Base-by-base conservation (phyloP, 805 yeast species). In the Cyberlindnera misumaiensis region DNA sequence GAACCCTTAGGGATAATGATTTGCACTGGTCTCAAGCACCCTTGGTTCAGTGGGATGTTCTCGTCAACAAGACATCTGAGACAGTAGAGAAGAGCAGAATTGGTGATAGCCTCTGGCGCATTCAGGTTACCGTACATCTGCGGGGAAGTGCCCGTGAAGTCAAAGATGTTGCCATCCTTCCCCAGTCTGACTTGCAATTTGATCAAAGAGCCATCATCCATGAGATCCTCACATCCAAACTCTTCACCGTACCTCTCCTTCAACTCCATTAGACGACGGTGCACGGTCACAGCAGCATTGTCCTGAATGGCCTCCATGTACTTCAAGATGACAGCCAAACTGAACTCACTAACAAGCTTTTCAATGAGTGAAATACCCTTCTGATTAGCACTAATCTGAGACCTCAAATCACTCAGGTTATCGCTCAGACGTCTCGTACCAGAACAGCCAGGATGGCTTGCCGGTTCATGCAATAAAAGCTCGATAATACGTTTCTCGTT, bases 21-120 rank as follows among this genome's bases (percentile, higher is more conserved):
- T 7, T 76, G 65, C 36, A 90, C 75, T 1, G 97, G 96, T 36
- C 73, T 66, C 47, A 90, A 67, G 58, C 96, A 90, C 8, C 98
- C 97, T 56, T 88, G 95, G 57, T 90, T 90, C 54, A 90, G 68
- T 1, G 98, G 98, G 41, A 90, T 88, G 46, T 84, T 88, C 45
- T 80, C 86, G 44, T 83, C 78, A 27, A 90, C 89, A 54, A 90
- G 67, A 40, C 94, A 82, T 44, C 98, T 66, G 52, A 90, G 63
- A 43, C 90, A 88, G 60, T 90, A 90, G 31, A 90, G 71, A 40
- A 90, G 80, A 1, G 97, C 96, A 20, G 95, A 83, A 53, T 77
- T 77, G 2, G 95, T 81, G 46, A 93, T 86, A 0, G 97, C 94
- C 47, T 71, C 76, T 1, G 98, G 97, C 0, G 97, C 96, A 59